Base-by-base conservation (phyloP, 371 early-diverging fungal genomes). In the Mortierella sp. region DNA sequence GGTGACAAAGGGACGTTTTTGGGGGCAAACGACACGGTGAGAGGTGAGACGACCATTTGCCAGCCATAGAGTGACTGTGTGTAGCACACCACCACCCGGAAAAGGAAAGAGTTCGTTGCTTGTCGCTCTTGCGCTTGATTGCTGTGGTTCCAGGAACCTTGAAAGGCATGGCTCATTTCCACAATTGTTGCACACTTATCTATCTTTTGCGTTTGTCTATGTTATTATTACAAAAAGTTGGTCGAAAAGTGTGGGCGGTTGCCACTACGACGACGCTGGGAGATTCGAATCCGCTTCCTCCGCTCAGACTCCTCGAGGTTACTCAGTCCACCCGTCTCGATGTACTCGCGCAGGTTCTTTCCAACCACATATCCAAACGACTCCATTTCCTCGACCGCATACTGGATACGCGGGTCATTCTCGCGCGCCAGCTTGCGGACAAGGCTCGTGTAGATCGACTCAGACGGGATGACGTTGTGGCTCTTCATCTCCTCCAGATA, bases 401-500 rank as follows among this genome's bases (percentile, higher is more conserved):
- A 79, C 66, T 88, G 86, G 70, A 92, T 92, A 9, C 95, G 87
- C 19, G 94, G 92, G 53, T 95, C 95, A 29, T 87, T 81, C 71
- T 92, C 91, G 26, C 74, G 74, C 14, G 93, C 93, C 31, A 94
- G 89, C 64, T 92, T 91, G 37, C 86, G 81, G 39, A 91, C 91
- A 14, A 95, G 79, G 7, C 73, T 76, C 9, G 87, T 81, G 71
- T 94, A 94, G 14, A 90, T 87, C 0, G 74, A 41, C 70, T 87
- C 86, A 1, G 88, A 85, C n/a, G 95, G 95, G 64, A 90, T 87
- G 52, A 92, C 90, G 67, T 88, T 89, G 55, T 90, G 88, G 29
- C 89, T 83, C 87, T 93, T 93, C 93, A 94, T 93, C 76, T 93
- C 91, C 76, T 95, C 94, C 66, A 95, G 87, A 52, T 93, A 95